Evolutionary conservation across 768 basidiomycete species (phyloP).

Genomic region (Naganishia vishniacii): DNA sequence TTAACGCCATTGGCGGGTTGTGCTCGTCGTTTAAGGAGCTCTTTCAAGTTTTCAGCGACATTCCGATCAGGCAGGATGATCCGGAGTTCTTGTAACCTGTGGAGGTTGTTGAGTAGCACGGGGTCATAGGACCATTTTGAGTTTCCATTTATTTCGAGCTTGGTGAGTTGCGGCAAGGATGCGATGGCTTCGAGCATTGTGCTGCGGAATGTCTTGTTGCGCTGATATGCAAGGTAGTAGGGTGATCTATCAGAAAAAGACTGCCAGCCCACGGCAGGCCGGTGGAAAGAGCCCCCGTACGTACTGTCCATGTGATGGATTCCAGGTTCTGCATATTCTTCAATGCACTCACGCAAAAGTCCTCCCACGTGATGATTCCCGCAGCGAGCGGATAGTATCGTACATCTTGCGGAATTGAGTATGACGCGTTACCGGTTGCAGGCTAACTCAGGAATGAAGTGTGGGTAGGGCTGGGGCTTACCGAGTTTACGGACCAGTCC

Average conservation of each 20-base stretch:
- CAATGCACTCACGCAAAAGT: constrained; percentile 20
- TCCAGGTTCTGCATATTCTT: constrained; percentile 16
- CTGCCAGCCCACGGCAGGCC: no score
- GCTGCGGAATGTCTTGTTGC: constrained; percentile 16
- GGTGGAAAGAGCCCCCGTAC: no score
- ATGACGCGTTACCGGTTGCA: no score
- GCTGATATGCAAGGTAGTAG: constrained; percentile 8
- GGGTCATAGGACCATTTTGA: constrained; percentile 19
- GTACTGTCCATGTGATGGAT: constrained; percentile 25
- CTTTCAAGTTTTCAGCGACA: constrained; percentile 5
- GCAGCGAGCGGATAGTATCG: constrained; percentile 21
- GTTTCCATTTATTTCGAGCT: constrained; percentile 27
- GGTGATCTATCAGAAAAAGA: no score
- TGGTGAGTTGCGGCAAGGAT: not conserved
- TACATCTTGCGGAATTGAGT: no score
- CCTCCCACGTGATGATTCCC: constrained; percentile 6
- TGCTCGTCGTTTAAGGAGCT: constrained; percentile 1
- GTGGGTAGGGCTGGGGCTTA: not conserved
- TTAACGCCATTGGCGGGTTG: not conserved
- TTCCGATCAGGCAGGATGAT: constrained; percentile 22
- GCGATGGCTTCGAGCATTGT: constrained; percentile 14
- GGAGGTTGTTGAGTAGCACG: constrained; percentile 4
- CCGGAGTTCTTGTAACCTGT: constrained; percentile 16
- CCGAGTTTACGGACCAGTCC: constrained; percentile 16
- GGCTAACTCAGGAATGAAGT: no score